Evolutionary conservation across 2,329 filamentous ascomycete species (phyloP).

Genomic region (Thielaviopsis populi): DNA sequence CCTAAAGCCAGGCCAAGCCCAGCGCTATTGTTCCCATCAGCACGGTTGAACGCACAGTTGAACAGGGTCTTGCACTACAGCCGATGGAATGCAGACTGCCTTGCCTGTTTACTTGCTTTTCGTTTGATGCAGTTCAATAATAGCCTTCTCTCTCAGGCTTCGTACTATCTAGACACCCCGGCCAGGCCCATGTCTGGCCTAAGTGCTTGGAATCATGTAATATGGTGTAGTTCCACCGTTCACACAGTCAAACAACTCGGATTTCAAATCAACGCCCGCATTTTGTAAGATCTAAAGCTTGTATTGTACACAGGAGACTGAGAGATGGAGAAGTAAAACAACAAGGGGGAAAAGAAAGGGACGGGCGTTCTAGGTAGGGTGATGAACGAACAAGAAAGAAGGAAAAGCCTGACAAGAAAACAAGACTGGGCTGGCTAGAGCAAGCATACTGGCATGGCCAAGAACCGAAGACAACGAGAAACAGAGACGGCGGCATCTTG

Average conservation of each 20-base stretch:
- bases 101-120: background rate
- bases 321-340: conserved; percentile 12
- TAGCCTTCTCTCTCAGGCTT: too few relatives aligned
- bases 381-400: background rate
- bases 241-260: background rate
- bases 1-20: background rate
- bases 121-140: too few relatives aligned
- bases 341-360: conserved; percentile 9
- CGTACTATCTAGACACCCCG: too few relatives aligned
- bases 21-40: background rate
- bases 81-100: background rate
- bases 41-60: too few relatives aligned
- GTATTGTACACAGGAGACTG: conserved; percentile 16
- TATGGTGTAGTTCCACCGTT: too few relatives aligned
- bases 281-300: conserved; percentile 17
- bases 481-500: background rate
- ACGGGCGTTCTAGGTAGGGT: background rate
- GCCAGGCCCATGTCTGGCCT: background rate
- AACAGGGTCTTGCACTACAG: too few relatives aligned
- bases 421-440: background rate
- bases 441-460: background rate
- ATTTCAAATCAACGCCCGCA: conserved; percentile 1
- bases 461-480: background rate
- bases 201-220: too few relatives aligned
- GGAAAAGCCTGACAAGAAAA: background rate